These are phyloP conservation scores for Platanthera guangdongensis DNA, from an alignment of 106 monocot genomes.

Conservation along the genomic window DNA sequence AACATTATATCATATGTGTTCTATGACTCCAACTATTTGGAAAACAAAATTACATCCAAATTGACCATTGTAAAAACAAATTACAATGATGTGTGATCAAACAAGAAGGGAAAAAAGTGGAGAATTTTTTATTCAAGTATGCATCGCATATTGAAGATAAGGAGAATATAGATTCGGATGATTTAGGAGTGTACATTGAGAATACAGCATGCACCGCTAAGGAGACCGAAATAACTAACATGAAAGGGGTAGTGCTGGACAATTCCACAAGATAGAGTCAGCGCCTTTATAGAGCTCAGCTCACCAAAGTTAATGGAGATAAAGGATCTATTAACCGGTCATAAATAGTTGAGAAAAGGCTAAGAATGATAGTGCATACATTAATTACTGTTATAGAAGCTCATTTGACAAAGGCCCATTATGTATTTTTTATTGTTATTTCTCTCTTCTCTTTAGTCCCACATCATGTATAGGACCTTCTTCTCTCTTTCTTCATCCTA, in stretches of 20 bases:
- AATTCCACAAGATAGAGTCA: neutral
- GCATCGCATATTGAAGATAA: neutral
- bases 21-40: neutral
- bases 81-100: neutral
- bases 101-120: neutral
- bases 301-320: neutral
- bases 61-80: neutral
- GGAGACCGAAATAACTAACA: neutral
- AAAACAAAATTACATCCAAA: neutral
- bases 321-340: neutral
- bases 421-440: no score
- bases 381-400: no score
- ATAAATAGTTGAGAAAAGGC: neutral
- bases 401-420: no score
- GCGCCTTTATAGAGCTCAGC: neutral
- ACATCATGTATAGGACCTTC: no score
- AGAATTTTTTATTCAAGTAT: neutral
- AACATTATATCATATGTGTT: neutral
- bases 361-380: neutral
- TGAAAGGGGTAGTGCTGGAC: neutral
- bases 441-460: no score
- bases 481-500: no score
- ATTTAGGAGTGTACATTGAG: neutral
- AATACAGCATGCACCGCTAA: neutral
- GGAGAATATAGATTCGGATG: neutral